Conservation (phyloP, 2,329 filamentous ascomycete species). For the Lachnellula arida region DNA sequence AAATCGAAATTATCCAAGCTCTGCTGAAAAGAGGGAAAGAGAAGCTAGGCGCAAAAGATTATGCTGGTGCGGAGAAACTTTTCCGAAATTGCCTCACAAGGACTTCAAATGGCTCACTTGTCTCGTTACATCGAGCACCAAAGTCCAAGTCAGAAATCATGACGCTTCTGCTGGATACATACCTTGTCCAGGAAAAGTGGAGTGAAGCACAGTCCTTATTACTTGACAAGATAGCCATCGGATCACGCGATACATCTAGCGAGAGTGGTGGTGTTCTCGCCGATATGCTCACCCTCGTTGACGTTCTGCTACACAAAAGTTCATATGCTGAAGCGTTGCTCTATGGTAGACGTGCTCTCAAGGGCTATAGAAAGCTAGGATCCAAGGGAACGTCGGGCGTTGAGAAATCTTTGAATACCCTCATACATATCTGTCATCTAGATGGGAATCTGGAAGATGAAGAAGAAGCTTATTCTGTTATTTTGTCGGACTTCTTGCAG, state of each 20-base stretch:
- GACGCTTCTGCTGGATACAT: conserved; percentile 1
- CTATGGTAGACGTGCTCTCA: conserved; percentile 11
- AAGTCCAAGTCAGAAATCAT: conserved; percentile 3
- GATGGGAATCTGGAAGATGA: conserved; percentile 6
- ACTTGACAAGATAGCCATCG: conserved; percentile 7
- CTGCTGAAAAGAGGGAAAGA: conserved; percentile 12
- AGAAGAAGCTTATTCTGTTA: conserved; percentile 10
- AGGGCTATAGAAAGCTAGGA: conserved; percentile 13
- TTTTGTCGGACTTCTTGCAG: conserved; percentile 2
- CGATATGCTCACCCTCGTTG: conserved; percentile 8
- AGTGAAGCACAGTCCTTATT: conserved; percentile 9
- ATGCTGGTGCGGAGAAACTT: conserved; percentile 8
- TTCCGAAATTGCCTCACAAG: conserved; percentile 11
- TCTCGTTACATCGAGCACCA: neutral
- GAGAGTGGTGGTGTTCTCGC: neutral
- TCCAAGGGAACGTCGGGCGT: neutral
- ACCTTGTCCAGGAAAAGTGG: conserved; percentile 10
- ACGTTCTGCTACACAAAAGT: conserved; percentile 5
- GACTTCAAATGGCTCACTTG: neutral
- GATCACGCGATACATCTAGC: neutral
- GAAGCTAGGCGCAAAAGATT: conserved; percentile 9
- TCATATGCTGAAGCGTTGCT: conserved; percentile 12
- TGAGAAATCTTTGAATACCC: conserved; percentile 2
- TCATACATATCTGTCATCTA: conserved; percentile 2
- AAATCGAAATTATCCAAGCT: conserved; percentile 10